Base-by-base conservation (phyloP, 208 protist species). In the Paratrypanosoma confusum region DNA sequence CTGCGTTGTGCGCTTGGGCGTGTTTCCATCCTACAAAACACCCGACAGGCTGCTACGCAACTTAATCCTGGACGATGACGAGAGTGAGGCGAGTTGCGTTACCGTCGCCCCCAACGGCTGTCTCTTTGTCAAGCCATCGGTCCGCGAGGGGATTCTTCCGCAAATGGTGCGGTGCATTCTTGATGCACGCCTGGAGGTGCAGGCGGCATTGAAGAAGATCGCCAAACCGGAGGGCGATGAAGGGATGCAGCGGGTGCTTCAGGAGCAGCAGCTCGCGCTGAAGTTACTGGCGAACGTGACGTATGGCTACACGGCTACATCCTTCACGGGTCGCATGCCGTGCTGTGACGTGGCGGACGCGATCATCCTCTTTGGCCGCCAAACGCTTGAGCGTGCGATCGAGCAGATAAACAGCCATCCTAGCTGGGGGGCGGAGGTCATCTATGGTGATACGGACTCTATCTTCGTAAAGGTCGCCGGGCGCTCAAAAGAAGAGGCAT, bases 371-470 rank as follows among this genome's bases (percentile, higher is more conserved):
- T 99, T 98, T 63, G 98, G 97, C 5, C 88, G 98, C 14, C 72
- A 97, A 38, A 99, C 99, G 84, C 97, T 99, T 37, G 82, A 99
- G 41, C 57, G 68, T 6, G 98, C 98, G 0, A 97, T 98, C 34
- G 48, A 73, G 5, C 55, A 88, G 27, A 96, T 99, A 14, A 76
- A 98, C 54, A 95, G 97, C 45, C 93, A 90, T 3, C 94, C 96
- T 33, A 32, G 40, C 23, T 88, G 96, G 71, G 64, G 97, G 45
- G 93, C 97, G 0, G 66, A 88, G 23, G 97, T 99, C 26, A 86
- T 99, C 20, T 99, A 99, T 62, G 98, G 97, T 50, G 98, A 99
- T 71, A 99, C 98, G 3, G 98, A 99, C 70, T 99, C 97, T 1
- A 80, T 99, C 17, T 99, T 99, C 91, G 90, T 97, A 24, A 65